Conservation (phyloP, 2,329 filamentous ascomycete species). For the Shiraia sp. region DNA sequence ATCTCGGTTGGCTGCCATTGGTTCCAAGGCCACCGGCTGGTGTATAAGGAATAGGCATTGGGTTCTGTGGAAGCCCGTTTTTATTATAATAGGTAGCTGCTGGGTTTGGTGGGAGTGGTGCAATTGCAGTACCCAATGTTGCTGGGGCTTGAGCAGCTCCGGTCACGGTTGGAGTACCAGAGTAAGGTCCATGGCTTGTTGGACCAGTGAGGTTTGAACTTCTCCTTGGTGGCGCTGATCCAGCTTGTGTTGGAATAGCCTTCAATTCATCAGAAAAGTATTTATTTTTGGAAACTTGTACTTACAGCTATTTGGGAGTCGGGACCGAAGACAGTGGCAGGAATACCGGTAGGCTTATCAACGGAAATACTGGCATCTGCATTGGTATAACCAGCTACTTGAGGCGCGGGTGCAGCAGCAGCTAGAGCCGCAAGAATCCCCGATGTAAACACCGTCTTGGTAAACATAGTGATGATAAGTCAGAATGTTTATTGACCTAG, state of each 20-base stretch:
- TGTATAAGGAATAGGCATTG: slow-evolving; percentile 71
- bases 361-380: slow-evolving; percentile 50
- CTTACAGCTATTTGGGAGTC: slow-evolving; percentile 50
- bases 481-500: slow-evolving; percentile 9
- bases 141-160: slow-evolving; percentile 65
- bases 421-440: slow-evolving; percentile 41
- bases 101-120: slow-evolving; percentile 60
- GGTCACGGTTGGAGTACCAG: slow-evolving; percentile 68
- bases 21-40: slow-evolving; percentile 74
- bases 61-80: slow-evolving; percentile 69
- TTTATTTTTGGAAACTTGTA: slow-evolving; percentile 10
- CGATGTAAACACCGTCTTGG: slow-evolving; percentile 38
- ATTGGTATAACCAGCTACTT: slow-evolving; percentile 51
- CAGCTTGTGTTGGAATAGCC: slow-evolving; percentile 28
- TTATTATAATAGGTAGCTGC: slow-evolving; percentile 72
- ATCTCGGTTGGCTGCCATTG: slow-evolving; percentile 75
- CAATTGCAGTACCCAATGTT: slow-evolving; percentile 62
- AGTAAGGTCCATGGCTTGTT: slow-evolving; percentile 71
- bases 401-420: slow-evolving; percentile 45
- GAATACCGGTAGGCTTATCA: slow-evolving; percentile 33
- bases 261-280: slow-evolving; percentile 2
- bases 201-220: slow-evolving; percentile 59
- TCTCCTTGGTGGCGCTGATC: slow-evolving; percentile 49
- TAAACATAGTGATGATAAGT: slow-evolving; percentile 41
- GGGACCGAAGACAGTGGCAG: slow-evolving; percentile 49